Base-by-base conservation (phyloP, 805 yeast species). In the Priceomyces melissophilus region DNA sequence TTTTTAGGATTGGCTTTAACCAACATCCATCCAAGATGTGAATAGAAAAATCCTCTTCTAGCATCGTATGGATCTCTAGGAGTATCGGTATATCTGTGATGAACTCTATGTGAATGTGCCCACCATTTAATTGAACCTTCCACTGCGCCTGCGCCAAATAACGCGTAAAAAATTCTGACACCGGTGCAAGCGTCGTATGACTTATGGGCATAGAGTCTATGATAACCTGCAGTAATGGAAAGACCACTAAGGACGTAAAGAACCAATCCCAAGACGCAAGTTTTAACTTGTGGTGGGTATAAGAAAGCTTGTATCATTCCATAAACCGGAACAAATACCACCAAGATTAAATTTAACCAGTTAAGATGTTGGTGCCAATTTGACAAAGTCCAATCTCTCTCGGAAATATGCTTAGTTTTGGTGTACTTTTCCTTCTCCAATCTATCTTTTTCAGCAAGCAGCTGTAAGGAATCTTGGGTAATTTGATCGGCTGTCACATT, bases 101-200 rank as follows among this genome's bases (percentile, higher is more conserved):
- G 95, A 42, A 85, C 75, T 76, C 95, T 78, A 66, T 86, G 95
- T 39, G 84, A 76, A 60, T 85, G 93, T 36, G 84, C 79, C 95
- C 95, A 86, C 93, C 93, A 85, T 63, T 85, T 85, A 61, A 85
- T 81, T 32, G 91, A 84, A 49, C 95, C 95, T 62, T 85, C 89
- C 37, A 85, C 81, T 41, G 89, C 79, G 32, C 89, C 85, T 27
- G 91, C 87, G 48, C 95, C 95, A 54, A 85, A 85, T 20, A 83
- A 61, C 4, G 91, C 95, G 57, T 66, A 84, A 50, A 82, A 78
- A 32, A 83, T 55, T 50, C 80, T 75, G 32, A 82, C 69, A 11
- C 87, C 82, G 56, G 72, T 60, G 44, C 69, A 73, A 40, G 84
- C 89, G 40, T 74, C 73, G 54, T 80, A 85, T 13, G 91, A 71